These are phyloP conservation scores for Neofusicoccum kwambonambiense DNA, from an alignment of 2,329 filamentous ascomycete genomes.

Conservation along the genomic window DNA sequence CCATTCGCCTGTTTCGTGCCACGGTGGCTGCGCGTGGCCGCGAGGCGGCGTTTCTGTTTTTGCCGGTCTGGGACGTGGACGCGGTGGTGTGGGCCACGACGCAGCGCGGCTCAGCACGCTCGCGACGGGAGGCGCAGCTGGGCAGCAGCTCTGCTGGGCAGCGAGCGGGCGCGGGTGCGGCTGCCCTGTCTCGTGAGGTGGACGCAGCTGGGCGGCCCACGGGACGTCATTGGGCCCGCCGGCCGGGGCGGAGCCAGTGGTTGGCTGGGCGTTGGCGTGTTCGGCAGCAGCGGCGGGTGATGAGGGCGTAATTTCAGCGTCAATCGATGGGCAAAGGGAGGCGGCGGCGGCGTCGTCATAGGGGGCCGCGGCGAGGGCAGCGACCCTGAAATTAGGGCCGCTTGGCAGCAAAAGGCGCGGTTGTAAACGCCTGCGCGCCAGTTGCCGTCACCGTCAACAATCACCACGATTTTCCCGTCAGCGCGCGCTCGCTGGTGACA, in stretches of 20 bases:
- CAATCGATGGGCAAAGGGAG: slow-evolving; percentile 10
- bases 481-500: not conserved
- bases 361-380: not conserved
- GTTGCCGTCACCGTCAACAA: not conserved
- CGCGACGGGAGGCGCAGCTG: not conserved
- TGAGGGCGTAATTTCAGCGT: slow-evolving; percentile 9
- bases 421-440: not conserved
- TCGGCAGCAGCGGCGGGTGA: not conserved
- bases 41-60: not conserved
- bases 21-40: not conserved
- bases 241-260: not conserved
- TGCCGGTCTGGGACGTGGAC: not conserved
- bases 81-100: not conserved
- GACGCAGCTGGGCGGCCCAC: not conserved
- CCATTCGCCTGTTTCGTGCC: not conserved
- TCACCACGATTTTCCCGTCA: not conserved
- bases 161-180: not conserved
- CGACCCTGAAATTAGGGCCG: slow-evolving; percentile 5
- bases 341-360: slow-evolving; percentile 10
- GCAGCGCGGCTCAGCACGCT: not conserved
- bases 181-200: not conserved
- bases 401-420: not conserved
- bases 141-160: not conserved
- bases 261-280: not conserved
- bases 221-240: slow-evolving; percentile 12